Conservation (phyloP, 2,329 filamentous ascomycete species). For the Trichoderma aggressivum region DNA sequence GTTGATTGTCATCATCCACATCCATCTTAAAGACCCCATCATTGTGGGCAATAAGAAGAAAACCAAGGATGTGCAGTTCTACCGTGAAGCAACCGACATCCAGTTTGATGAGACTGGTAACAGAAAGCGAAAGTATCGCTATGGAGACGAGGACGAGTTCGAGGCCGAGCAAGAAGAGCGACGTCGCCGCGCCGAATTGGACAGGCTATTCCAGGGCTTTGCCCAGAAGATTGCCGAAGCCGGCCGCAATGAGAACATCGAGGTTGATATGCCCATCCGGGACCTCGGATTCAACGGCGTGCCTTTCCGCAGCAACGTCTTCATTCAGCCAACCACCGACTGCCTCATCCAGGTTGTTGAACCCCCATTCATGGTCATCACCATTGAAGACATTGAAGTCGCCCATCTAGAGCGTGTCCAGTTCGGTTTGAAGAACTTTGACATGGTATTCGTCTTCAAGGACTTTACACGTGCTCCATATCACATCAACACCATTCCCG, state of each 20-base stretch:
- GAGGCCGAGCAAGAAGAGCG: slow-evolving; percentile 98
- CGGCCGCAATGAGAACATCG: slow-evolving; percentile 82
- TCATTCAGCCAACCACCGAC: slow-evolving; percentile 93
- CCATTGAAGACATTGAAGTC: slow-evolving; percentile 91
- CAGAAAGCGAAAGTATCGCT: slow-evolving; percentile 93
- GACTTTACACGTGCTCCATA: slow-evolving; percentile 88
- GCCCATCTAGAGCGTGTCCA: slow-evolving; percentile 94
- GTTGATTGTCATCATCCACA: slow-evolving; percentile 95
- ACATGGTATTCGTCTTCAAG: slow-evolving; percentile 97
- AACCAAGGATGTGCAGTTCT: slow-evolving; percentile 98
- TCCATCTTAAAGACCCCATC: slow-evolving; percentile 96
- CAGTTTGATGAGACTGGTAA: slow-evolving; percentile 99
- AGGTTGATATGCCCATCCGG: slow-evolving; percentile 94
- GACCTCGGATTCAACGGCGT: slow-evolving; percentile 97
- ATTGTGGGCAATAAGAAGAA: slow-evolving; percentile 97
- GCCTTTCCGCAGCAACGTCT: slow-evolving; percentile 90
- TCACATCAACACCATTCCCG: slow-evolving; percentile 97
- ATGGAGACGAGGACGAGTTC: slow-evolving; percentile 97
- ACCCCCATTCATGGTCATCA: slow-evolving; percentile 93
- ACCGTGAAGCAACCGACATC: slow-evolving; percentile 95
- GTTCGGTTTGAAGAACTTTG: slow-evolving; percentile 98
- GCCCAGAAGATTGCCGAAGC: slow-evolving; percentile 97
- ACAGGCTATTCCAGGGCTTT: slow-evolving; percentile 93
- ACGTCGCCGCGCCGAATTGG: slow-evolving; percentile 82
- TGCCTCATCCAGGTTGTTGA: slow-evolving; percentile 96